phyloP scores from a whole-genome alignment of 768 basidiomycete genomes.

The Tulasnella sp. region DNA sequence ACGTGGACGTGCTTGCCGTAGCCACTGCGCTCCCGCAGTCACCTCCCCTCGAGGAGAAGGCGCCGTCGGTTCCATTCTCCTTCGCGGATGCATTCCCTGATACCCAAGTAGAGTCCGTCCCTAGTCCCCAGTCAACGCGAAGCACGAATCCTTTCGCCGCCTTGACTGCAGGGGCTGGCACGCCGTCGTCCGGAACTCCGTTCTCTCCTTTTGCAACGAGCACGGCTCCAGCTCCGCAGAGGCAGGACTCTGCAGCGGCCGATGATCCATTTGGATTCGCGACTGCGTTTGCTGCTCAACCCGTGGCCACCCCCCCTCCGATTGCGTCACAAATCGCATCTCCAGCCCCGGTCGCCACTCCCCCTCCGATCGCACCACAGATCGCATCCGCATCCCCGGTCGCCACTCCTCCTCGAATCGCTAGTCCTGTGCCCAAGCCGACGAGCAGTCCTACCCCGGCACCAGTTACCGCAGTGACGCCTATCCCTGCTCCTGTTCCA shows the following conservation, averaged over 20 bases:
- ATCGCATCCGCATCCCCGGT: background rate
- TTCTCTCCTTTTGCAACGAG: conserved; percentile 57
- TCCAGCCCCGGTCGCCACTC: background rate
- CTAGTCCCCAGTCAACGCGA: conserved; percentile 59
- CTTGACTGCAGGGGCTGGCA: conserved; percentile 49
- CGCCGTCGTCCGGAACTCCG: conserved; percentile 60
- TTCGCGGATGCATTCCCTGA: conserved; percentile 40
- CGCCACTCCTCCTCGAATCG: background rate
- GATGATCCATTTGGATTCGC: conserved; percentile 62
- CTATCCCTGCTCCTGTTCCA: background rate
- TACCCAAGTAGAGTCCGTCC: conserved; percentile 42
- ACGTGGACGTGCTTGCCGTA: conserved; percentile 42
- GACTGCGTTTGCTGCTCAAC: conserved; percentile 23
- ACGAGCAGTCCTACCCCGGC: background rate
- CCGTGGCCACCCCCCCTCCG: conserved; percentile 27
- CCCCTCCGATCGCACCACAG: background rate
- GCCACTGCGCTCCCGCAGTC: conserved; percentile 9
- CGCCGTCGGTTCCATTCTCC: conserved; percentile 35
- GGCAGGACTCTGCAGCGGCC: conserved; percentile 34
- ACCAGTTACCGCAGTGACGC: background rate
- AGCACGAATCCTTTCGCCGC: conserved; percentile 93
- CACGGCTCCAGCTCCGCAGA: conserved; percentile 42
- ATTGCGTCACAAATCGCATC: conserved; percentile 28
- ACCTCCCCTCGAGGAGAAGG: conserved; percentile 32
- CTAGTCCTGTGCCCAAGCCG: background rate